Conservation (phyloP, 352 stramenopile genomes). For the Phytophthora fragariaefolia region DNA sequence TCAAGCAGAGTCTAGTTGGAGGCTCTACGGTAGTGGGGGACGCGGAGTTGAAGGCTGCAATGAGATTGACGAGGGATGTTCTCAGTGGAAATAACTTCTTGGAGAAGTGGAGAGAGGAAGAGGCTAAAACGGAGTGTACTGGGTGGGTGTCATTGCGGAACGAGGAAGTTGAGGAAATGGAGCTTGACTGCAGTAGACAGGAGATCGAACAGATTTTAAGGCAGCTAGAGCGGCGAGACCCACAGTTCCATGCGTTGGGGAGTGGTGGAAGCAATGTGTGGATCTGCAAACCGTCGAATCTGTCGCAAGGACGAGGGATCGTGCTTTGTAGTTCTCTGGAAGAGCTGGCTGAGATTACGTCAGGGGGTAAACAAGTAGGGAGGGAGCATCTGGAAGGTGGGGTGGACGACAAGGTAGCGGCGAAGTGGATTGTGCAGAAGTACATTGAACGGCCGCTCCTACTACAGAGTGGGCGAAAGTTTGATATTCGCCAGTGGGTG, state of each 20-base stretch:
- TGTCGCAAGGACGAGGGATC: slow-evolving; percentile 81
- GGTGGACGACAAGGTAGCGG: background rate
- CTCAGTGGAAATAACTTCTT: slow-evolving; percentile 12
- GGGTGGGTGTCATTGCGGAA: background rate
- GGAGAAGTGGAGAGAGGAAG: slow-evolving; percentile 19
- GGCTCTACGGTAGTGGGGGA: background rate
- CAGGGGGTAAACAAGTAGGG: background rate
- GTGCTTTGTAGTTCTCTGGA: slow-evolving; percentile 50
- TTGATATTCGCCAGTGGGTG: slow-evolving; percentile 90
- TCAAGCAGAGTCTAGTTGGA: slow-evolving; percentile 34
- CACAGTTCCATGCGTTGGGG: slow-evolving; percentile 50
- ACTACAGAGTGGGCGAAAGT: slow-evolving; percentile 66
- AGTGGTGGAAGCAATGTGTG: slow-evolving; percentile 52
- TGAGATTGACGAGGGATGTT: background rate
- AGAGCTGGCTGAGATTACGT: slow-evolving; percentile 34
- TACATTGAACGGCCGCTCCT: slow-evolving; percentile 86
- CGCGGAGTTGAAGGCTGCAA: slow-evolving; percentile 7
- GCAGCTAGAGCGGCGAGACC: slow-evolving; percentile 39
- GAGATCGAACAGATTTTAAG: slow-evolving; percentile 26
- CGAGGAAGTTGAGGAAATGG: background rate
- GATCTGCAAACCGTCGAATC: slow-evolving; percentile 83
- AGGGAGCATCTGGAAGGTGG: slow-evolving; percentile 4
- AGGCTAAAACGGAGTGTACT: background rate
- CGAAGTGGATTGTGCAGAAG: slow-evolving; percentile 82
- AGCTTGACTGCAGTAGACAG: slow-evolving; percentile 2